phyloP scores from a whole-genome alignment of 2,329 filamentous ascomycete species.

The Rutstroemia sp. region DNA sequence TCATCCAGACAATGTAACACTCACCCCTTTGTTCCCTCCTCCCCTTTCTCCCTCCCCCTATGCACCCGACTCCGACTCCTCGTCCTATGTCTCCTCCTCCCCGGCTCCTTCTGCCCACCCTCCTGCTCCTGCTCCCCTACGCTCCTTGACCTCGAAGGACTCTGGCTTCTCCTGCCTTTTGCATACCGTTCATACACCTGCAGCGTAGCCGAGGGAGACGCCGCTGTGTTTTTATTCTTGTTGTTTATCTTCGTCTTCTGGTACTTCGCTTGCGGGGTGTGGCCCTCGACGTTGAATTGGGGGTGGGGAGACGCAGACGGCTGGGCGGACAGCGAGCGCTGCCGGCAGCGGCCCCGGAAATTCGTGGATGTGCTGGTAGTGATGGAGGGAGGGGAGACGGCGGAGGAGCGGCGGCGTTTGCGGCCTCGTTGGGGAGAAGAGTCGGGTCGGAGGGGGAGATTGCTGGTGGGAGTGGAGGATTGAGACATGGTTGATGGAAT shows the following conservation, averaged over 20 bases:
- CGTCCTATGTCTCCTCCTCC: conserved; percentile 19
- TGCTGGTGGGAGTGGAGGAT: neutral
- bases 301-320: neutral
- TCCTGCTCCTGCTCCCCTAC: neutral
- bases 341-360: conserved; percentile 23
- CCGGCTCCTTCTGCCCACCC: neutral
- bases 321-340: conserved; percentile 11
- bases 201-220: neutral
- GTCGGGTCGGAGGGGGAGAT: neutral
- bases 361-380: conserved; percentile 18
- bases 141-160: conserved; percentile 13
- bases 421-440: conserved; percentile 19
- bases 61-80: conserved; percentile 15
- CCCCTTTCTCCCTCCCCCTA: neutral
- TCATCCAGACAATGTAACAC: neutral
- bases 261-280: neutral
- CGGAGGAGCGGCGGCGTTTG: conserved; percentile 24
- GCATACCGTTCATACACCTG: neutral
- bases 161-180: conserved; percentile 16
- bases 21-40: neutral
- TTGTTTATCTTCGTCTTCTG: neutral
- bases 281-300: neutral
- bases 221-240: neutral
- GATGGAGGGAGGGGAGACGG: conserved; percentile 10
- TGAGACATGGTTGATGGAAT: neutral